Evolutionary conservation across 805 yeast species (phyloP), one percentile per base, ranked within the genome.

Genomic region (Candida silvatica): DNA sequence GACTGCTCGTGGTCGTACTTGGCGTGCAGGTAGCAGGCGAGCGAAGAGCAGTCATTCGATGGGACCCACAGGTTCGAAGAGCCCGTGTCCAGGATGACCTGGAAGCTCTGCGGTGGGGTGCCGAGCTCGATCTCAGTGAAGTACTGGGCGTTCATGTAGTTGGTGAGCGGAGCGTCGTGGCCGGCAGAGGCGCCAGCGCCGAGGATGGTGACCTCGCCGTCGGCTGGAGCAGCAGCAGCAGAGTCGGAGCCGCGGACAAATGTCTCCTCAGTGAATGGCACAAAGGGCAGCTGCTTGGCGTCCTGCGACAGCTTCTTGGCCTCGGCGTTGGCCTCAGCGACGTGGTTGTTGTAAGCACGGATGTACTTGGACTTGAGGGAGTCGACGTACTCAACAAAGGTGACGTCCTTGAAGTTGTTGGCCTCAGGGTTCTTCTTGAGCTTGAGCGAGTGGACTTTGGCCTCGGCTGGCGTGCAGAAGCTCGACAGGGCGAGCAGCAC

Each of bases 31-130:
- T 74, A 90, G 66, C 98, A 92, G 34, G 98, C 97, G 62, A 92
- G 75, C 4, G 96, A 86, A 33, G 86, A 67, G 66, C 98, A 92
- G 46, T 84, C 87, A 29, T 69, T 47, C 41, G 94, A 74, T 36
- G 98, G 98, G 43, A 92, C 86, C 98, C 98, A 92, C 65, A 92
- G 69, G 63, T 92, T 92, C 30, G 97, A 83, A 30, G 95, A 84
- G 27, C 98, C 98, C 18, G 98, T 90, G 62, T 92, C 98, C 52
- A 92, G 69, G 43, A 92, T 77, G 34, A 92, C 97, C 69, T 90
- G 90, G 64, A 92, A 92, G 14, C 73, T 58, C 67, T 92, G 98
- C 33, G 83, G 85, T 7, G 98, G 98, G 27, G 95, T 82, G 48
- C 98, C 98, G 39, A 92, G 53, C 38, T 77, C 67, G 49, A 92